Percentiles rank a stretch among this genome's conserved stretches.
These are phyloP conservation scores for Claviceps pusilla DNA, from an alignment of 2,329 filamentous ascomycete species.

Conservation along the genomic window DNA sequence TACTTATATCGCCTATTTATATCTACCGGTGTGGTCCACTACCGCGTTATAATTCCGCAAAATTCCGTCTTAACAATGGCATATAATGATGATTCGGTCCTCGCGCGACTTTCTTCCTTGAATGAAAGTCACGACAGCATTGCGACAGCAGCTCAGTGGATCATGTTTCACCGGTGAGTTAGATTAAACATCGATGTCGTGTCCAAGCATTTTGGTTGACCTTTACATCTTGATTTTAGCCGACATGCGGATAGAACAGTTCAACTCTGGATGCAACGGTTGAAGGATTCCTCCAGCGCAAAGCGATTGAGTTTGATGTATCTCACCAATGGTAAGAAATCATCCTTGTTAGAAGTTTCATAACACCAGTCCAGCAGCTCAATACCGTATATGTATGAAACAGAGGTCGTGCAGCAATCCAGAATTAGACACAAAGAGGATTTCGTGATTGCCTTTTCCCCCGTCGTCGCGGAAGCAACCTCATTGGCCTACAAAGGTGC, in stretches of 20 bases:
- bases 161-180: constrained; percentile 88
- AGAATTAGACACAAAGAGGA: constrained; percentile 86
- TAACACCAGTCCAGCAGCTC: not conserved
- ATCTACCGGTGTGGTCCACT: not conserved
- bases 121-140: constrained; percentile 98
- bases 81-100: constrained; percentile 88
- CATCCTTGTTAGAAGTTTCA: not conserved
- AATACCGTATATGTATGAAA: not conserved
- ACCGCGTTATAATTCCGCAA: not conserved
- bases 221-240: constrained; percentile 30
- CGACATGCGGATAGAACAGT: constrained; percentile 86
- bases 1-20: not conserved
- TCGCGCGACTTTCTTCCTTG: constrained; percentile 84
- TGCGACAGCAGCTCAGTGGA: constrained; percentile 93
- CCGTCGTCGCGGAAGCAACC: constrained; percentile 82
- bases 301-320: constrained; percentile 88
- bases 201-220: not conserved
- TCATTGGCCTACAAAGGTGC: constrained; percentile 82
- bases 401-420: constrained; percentile 92
- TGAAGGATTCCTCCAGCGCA: constrained; percentile 73
- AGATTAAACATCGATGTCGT: not conserved
- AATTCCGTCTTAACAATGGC: constrained; percentile 48
- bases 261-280: constrained; percentile 75
- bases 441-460: constrained; percentile 81
- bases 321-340: constrained; percentile 68